These are phyloP conservation scores for Trichoderma cornu-damae DNA, from an alignment of 2,329 filamentous ascomycete species.

Conservation along the genomic window DNA sequence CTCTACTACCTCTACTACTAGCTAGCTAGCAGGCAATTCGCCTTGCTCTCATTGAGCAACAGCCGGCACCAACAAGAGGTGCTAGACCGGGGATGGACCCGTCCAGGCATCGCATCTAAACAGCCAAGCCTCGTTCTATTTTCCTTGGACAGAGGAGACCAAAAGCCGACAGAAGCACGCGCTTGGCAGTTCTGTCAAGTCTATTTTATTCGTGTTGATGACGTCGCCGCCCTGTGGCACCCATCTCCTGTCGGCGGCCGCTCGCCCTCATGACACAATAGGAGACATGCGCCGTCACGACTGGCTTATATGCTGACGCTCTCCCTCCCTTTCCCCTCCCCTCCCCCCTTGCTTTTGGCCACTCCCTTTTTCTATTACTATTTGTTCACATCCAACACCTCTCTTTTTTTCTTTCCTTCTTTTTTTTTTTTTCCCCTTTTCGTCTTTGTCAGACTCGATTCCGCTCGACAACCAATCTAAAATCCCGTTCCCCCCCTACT, in stretches of 20 bases:
- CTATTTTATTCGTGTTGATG: slow-evolving; percentile 16
- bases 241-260: slow-evolving; percentile 14
- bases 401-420: neutral
- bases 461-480: neutral
- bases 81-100: slow-evolving; percentile 6
- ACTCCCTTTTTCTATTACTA: neutral
- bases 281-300: neutral
- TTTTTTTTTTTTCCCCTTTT: too few species aligned
- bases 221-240: slow-evolving; percentile 19
- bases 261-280: slow-evolving; percentile 17
- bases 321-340: neutral
- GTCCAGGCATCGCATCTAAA: slow-evolving; percentile 4
- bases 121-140: slow-evolving; percentile 7
- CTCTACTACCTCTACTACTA: too few species aligned
- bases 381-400: slow-evolving; percentile 5
- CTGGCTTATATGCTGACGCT: slow-evolving; percentile 19
- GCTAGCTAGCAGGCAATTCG: neutral
- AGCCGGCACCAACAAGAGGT: slow-evolving; percentile 6
- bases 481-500: too few species aligned
- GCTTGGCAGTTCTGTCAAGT: slow-evolving; percentile 5
- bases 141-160: neutral
- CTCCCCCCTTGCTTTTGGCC: slow-evolving; percentile 3
- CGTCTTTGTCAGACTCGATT: neutral
- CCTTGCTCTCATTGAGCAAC: neutral
- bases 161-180: slow-evolving; percentile 3